Conservation (phyloP, 2,329 filamentous ascomycete species). For the Herpotrichia juniperi region DNA sequence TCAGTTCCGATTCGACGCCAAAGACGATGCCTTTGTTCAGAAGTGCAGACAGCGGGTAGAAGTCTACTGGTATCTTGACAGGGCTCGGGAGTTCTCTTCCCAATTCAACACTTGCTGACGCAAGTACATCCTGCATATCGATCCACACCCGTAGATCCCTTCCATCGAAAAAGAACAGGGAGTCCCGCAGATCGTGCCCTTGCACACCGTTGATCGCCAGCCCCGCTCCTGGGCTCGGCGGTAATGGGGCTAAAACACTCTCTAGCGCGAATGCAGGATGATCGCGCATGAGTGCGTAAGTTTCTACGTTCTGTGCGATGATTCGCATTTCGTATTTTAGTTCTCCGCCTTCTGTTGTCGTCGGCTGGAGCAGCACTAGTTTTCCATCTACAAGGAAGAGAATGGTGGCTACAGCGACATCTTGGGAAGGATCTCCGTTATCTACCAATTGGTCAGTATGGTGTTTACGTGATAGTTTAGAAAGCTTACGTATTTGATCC, state of each 20-base stretch:
- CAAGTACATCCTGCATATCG: conserved; percentile 82
- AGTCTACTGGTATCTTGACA: conserved; percentile 84
- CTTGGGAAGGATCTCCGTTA: conserved; percentile 92
- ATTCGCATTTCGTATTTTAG: conserved; percentile 99
- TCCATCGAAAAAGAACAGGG: conserved; percentile 94
- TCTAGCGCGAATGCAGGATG: conserved; percentile 63
- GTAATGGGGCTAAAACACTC: conserved; percentile 54
- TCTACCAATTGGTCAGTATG: conserved; percentile 47
- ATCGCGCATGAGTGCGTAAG: conserved; percentile 90
- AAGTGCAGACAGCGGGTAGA: conserved; percentile 88
- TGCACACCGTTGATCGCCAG: conserved; percentile 52
- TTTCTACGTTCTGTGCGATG: conserved; percentile 94
- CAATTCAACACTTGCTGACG: conserved; percentile 69
- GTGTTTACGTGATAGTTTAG: background rate
- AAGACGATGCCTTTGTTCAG: conserved; percentile 89
- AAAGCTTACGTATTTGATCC: conserved; percentile 71
- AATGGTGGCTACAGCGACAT: conserved; percentile 91
- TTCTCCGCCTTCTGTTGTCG: conserved; percentile 78
- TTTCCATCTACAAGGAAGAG: conserved; percentile 98
- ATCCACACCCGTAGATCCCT: conserved; percentile 86
- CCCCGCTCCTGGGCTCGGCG: conserved; percentile 56
- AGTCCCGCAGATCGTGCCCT: conserved; percentile 73
- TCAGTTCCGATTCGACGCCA: conserved; percentile 88
- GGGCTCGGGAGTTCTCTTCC: conserved; percentile 74
- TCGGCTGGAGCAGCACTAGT: conserved; percentile 87